Percentiles rank a stretch among this genome's conserved stretches.
Conservation (phyloP, 2,329 filamentous ascomycete genomes). For the Xylaria sp. region DNA sequence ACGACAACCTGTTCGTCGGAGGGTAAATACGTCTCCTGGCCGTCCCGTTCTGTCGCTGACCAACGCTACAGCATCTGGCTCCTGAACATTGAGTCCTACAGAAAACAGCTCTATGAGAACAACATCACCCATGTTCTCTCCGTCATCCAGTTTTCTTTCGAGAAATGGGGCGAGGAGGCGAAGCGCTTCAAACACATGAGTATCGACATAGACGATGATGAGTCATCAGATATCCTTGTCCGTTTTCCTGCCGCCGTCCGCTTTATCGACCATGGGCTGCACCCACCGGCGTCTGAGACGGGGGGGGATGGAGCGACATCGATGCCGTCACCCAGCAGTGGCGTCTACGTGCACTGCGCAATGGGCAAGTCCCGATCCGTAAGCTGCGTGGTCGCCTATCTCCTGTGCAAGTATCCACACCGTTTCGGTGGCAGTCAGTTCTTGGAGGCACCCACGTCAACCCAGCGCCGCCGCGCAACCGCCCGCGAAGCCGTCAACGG, state of each 20-base stretch:
- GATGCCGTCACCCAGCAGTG: conserved; percentile 34
- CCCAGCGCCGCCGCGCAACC: conserved; percentile 47
- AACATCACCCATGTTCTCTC: conserved; percentile 93
- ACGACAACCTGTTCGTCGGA: conserved; percentile 76
- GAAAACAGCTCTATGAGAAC: conserved; percentile 69
- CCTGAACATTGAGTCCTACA: conserved; percentile 62
- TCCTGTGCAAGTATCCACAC: conserved; percentile 71
- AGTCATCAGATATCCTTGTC: conserved; percentile 83
- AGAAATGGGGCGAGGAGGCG: conserved; percentile 51
- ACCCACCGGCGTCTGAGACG: conserved; percentile 25
- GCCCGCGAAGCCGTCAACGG: conserved; percentile 55
- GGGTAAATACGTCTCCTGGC: conserved; percentile 58
- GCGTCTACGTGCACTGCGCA: conserved; percentile 73
- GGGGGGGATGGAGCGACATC: background rate
- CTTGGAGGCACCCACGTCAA: conserved; percentile 52
- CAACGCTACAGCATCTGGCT: conserved; percentile 70
- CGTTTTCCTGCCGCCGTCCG: conserved; percentile 78
- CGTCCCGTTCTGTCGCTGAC: conserved; percentile 5
- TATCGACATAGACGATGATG: conserved; percentile 88
- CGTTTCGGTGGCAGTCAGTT: conserved; percentile 51
- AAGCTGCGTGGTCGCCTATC: conserved; percentile 80
- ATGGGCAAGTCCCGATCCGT: conserved; percentile 97
- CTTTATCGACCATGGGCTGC: conserved; percentile 81
- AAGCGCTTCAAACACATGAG: conserved; percentile 72
- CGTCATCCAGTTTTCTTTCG: conserved; percentile 60